These are phyloP conservation scores for Fusarium sp. DNA, from an alignment of 2,329 filamentous ascomycete genomes.

Conservation along the genomic window DNA sequence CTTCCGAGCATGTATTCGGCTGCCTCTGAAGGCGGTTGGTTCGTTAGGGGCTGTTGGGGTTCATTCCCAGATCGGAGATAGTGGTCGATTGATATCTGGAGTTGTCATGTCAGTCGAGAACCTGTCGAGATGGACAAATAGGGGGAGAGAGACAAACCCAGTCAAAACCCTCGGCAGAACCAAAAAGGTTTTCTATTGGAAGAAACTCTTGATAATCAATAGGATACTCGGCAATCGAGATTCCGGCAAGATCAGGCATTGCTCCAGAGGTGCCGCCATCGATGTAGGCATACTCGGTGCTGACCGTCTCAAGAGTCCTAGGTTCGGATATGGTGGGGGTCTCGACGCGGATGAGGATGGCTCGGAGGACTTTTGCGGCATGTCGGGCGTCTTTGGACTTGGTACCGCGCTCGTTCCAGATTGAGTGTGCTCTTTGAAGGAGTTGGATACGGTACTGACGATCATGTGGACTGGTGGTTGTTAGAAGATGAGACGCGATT, in stretches of 20 bases:
- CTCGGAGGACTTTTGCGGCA: conserved; percentile 56
- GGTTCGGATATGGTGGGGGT: conserved; percentile 16
- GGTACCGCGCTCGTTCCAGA: conserved; percentile 55
- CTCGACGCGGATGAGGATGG: conserved; percentile 55
- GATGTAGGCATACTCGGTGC: background rate
- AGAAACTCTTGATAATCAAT: conserved; percentile 49
- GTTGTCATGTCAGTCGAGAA: conserved; percentile 9
- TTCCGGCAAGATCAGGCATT: conserved; percentile 14
- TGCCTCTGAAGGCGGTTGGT: background rate
- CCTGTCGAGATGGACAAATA: background rate
- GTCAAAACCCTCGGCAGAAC: conserved; percentile 49
- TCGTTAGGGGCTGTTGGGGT: background rate
- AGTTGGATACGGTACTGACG: conserved; percentile 51
- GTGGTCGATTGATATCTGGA: conserved; percentile 46
- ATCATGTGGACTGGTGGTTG: conserved; percentile 43
- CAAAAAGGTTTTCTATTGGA: conserved; percentile 53
- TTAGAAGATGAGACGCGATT: background rate
- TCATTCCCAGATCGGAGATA: conserved; percentile 32
- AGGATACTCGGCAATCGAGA: conserved; percentile 27
- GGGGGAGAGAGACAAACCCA: conserved; percentile 50
- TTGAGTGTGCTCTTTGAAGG: conserved; percentile 54
- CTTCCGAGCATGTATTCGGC: background rate
- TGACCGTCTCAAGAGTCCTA: conserved; percentile 8
- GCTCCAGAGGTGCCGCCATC: background rate
- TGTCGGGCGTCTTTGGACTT: conserved; percentile 57